Conservation (phyloP, 768 basidiomycete species). For the Lactarius quietus region DNA sequence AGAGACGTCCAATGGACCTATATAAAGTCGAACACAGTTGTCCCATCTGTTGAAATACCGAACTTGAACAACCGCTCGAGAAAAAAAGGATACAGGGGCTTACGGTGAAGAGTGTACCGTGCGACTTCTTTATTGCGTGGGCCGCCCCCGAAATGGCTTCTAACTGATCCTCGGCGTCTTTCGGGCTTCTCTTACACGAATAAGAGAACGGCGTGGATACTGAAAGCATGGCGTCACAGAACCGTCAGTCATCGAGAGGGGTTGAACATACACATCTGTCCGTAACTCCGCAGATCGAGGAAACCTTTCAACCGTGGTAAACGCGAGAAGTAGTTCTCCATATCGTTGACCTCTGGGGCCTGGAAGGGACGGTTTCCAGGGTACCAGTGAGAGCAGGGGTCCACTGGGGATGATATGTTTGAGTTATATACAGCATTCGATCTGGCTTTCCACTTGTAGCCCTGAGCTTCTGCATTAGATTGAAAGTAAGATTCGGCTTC, state of each 20-base stretch:
- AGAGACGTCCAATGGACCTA: constrained; percentile 32
- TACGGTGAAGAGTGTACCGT: constrained; percentile 58
- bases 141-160: constrained; percentile 69
- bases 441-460: constrained; percentile 64
- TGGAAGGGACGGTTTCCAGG: constrained; percentile 74
- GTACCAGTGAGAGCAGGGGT: constrained; percentile 74
- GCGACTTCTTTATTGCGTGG: constrained; percentile 48
- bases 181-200: constrained; percentile 56
- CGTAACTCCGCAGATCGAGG: constrained; percentile 76
- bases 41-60: constrained; percentile 39
- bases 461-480: constrained; percentile 38
- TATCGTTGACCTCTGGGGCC: constrained; percentile 68
- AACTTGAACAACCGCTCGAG: background rate
- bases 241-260: background rate
- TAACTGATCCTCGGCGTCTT: constrained; percentile 70
- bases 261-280: constrained; percentile 60
- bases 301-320: constrained; percentile 57
- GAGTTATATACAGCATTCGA: constrained; percentile 9
- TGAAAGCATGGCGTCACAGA: constrained; percentile 29
- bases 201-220: constrained; percentile 80
- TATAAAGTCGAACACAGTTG: constrained; percentile 46
- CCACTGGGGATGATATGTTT: constrained; percentile 30
- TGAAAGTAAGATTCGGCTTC: background rate
- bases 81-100: constrained; percentile 7
- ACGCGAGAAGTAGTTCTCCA: constrained; percentile 62